phyloP scores from a whole-genome alignment of 2,329 filamentous ascomycete genomes.

The Neofusicoccum parvum region DNA sequence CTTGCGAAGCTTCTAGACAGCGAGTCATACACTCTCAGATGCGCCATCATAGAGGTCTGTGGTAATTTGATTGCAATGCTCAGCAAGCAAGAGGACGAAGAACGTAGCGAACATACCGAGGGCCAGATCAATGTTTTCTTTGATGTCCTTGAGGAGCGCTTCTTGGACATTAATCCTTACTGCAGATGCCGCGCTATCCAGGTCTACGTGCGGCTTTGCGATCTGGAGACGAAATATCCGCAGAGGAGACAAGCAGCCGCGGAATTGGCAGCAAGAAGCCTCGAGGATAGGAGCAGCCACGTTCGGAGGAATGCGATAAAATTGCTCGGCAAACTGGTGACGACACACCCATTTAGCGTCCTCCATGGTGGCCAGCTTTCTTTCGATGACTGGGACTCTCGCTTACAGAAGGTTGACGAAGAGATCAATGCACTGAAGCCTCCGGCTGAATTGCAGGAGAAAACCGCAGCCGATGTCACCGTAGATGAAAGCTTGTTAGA shows the following conservation, averaged over 20 bases:
- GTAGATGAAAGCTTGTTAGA: conserved; percentile 80
- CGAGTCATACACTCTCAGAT: conserved; percentile 94
- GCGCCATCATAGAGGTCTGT: conserved; percentile 93
- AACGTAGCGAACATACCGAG: conserved; percentile 89
- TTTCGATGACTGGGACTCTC: conserved; percentile 79
- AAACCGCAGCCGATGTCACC: conserved; percentile 64
- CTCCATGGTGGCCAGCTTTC: conserved; percentile 81
- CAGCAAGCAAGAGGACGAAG: conserved; percentile 75
- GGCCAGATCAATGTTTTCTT: conserved; percentile 96
- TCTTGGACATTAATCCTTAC: conserved; percentile 95
- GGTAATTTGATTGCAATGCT: conserved; percentile 92
- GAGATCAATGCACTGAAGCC: conserved; percentile 82
- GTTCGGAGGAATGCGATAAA: conserved; percentile 95
- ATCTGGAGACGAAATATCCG: conserved; percentile 93
- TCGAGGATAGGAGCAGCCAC: conserved; percentile 98
- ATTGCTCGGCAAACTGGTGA: conserved; percentile 81
- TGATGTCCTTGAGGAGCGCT: conserved; percentile 92
- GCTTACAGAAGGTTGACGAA: conserved; percentile 78
- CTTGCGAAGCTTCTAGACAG: conserved; percentile 93
- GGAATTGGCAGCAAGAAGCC: conserved; percentile 81
- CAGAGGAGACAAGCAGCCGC: conserved; percentile 87
- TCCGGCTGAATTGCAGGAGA: conserved; percentile 73
- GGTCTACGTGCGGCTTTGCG: conserved; percentile 88
- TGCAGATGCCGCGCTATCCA: conserved; percentile 90
- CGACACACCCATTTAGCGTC: conserved; percentile 90